Base-by-base conservation (phyloP, 805 yeast genomes). In the Ogataea allantospora region DNA sequence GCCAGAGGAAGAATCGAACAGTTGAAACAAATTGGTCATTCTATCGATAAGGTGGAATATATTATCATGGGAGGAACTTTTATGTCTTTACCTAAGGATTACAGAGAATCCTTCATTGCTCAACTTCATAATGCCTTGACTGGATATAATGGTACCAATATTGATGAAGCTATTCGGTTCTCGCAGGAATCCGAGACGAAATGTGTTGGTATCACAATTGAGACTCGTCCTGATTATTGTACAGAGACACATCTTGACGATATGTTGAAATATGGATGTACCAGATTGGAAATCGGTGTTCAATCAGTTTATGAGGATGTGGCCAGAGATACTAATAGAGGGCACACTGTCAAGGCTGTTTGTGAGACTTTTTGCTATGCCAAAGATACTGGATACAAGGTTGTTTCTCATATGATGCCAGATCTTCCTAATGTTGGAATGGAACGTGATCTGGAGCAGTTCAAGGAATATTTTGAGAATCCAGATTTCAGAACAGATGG, bases 391-490 rank as follows among this genome's bases (percentile, higher is more conserved):
- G 99, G 99, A 10, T 93, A 89, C 65, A 93, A 93, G 60, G 95
- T 93, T 37, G 99, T 93, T 16, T 81, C 95, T 48, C 99, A 93
- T 66, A 93, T 93, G 99, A 93, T 93, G 99, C 99, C 99, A 11
- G 99, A 93, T 69, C 71, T 93, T 54, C 99, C 99, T 12, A 93
- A 93, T 56, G 97, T 93, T 42, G 99, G 98, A 13, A 87, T 91
- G 95, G 99, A 93, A 65, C 77, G 99, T 60, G 99, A 93, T 60
- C 68, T 91, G 42, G 96, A 88, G 56, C 99, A 93, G 66, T 93
- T 93, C 58, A 78, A 83, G 55, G 99, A 93, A 61, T 93, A 93
- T 67, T 93, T 93, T 59, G 98, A 91, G 54, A 93, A 87, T 60
- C 99, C 99, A 1, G 95, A 79, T 19, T 93, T 93, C 65, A 77